Evolutionary conservation across 23 red algal genomes (phyloP).

Genomic region (Gracilariopsis chorda): DNA sequence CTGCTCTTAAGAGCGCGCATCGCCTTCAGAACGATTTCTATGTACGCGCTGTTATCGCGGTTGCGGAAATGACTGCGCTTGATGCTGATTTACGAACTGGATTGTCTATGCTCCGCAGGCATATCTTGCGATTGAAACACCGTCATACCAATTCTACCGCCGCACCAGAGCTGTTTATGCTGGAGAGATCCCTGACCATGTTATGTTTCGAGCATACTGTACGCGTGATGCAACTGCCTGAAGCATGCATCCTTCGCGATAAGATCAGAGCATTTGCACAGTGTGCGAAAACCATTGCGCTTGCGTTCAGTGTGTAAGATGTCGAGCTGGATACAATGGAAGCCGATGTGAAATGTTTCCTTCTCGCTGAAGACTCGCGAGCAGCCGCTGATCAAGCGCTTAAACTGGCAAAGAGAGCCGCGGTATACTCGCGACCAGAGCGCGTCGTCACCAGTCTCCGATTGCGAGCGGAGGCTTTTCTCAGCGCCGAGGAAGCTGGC

Average conservation of each 20-base stretch:
- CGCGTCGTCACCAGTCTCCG: conserved; percentile 19
- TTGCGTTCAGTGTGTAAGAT: conserved; percentile 2
- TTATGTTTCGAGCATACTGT: conserved; percentile 9
- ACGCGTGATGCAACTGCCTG: neutral
- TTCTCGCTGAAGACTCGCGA: neutral
- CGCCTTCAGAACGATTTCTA: neutral
- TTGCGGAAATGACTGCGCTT: conserved; percentile 15
- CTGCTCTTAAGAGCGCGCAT: neutral
- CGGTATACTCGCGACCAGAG: neutral
- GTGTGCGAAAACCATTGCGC: neutral
- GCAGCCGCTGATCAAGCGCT: conserved; percentile 31
- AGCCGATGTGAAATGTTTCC: neutral
- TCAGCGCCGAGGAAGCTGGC: neutral
- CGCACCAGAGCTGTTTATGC: conserved; percentile 26
- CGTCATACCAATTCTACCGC: neutral
- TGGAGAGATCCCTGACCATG: conserved; percentile 1
- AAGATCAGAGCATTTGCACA: neutral
- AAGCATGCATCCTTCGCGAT: neutral
- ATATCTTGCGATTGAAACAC: neutral
- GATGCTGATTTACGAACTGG: neutral
- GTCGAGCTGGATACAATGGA: conserved; percentile 40
- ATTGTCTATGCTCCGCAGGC: neutral
- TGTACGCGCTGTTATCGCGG: conserved; percentile 3
- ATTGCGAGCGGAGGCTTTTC: conserved; percentile 29
- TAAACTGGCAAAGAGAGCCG: conserved; percentile 3